Conservation (phyloP, 495 filamentous ascomycete genomes). For the Schizothecium vesticola region DNA sequence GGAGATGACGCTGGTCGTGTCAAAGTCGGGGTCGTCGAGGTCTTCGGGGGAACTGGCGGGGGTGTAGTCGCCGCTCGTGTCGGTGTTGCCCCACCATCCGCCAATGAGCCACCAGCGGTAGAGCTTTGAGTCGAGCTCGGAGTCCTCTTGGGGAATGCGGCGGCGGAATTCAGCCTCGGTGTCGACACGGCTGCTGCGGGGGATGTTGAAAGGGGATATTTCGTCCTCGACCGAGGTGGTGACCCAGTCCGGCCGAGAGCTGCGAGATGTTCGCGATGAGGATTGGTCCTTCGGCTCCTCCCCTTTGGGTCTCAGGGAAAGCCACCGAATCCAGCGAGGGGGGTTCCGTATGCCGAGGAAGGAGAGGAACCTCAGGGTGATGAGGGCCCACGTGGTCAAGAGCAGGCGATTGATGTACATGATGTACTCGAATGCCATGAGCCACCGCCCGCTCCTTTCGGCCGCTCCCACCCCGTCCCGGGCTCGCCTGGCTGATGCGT, state of each 20-base stretch:
- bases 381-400: slow-evolving; percentile 51
- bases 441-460: slow-evolving; percentile 65
- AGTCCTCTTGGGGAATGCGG: slow-evolving; percentile 48
- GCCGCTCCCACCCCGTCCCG: slow-evolving; percentile 70
- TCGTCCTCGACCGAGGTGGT: slow-evolving; percentile 24
- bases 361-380: slow-evolving; percentile 49
- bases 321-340: slow-evolving; percentile 57
- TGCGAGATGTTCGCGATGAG: slow-evolving; percentile 27
- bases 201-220: slow-evolving; percentile 51
- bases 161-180: slow-evolving; percentile 69
- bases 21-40: slow-evolving; percentile 53
- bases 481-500: slow-evolving; percentile 28
- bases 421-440: slow-evolving; percentile 68
- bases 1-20: slow-evolving; percentile 74
- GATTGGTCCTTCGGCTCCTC: slow-evolving; percentile 35
- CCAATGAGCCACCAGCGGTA: slow-evolving; percentile 77
- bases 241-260: slow-evolving; percentile 13
- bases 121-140: slow-evolving; percentile 62
- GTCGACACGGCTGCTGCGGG: slow-evolving; percentile 60
- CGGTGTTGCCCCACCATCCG: slow-evolving; percentile 76
- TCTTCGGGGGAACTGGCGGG: slow-evolving; percentile 24
- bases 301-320: slow-evolving; percentile 42
- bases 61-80: slow-evolving; percentile 67
- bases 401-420: slow-evolving; percentile 65
- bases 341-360: slow-evolving; percentile 56